Base-by-base conservation (phyloP, 2,329 filamentous ascomycete species). In the Aplosporella prunicola region DNA sequence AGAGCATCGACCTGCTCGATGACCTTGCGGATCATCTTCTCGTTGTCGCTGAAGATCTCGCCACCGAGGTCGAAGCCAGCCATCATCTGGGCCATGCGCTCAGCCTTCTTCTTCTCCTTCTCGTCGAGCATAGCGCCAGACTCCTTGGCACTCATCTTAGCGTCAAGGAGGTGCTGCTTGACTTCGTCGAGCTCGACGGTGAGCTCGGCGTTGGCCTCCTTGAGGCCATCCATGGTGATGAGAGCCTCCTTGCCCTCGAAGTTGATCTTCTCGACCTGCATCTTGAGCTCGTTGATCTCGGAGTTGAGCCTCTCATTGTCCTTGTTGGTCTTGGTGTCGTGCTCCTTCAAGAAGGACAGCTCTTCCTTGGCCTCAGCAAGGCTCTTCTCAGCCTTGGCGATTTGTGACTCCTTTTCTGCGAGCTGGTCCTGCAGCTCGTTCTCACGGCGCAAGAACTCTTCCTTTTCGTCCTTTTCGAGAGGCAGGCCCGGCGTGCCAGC, bases 71-170 rank as follows among this genome's bases (percentile, higher is more conserved):
- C 89, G 52, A 98, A 96, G 3, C 89, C 87, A 42, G 91, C 91
- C 89, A 98, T 95, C 91, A 98, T 98, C 72, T 95, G 84, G 28
- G 91, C 91, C 91, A 98, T 98, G 64, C 93, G 91, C 66, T 98
- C 91, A 1, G 88, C 86, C 72, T 98, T 98, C 67, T 87, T 88
- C 71, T 87, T 89, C 64, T 96, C 93, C 71, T 98, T 98, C 64
- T 96, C 91, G 50, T 96, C 89, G 14, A 93, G 67, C 11, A 86
- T 81, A 7, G 87, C 87, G 29, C 77, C 87, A 2, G 83, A 89
- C 64, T 96, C 91, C 66, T 91, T 93, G 40, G 89, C 87, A 49
- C 79, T 91, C 83, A 96, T 95, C 67, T 89, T 89, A 31, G 91
- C 87, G 58, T 96, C 88, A 13, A 96, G 72, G 35, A 98, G 76